Base-by-base conservation (phyloP, 2,329 filamentous ascomycete species). In the Paecilomyces sp. region DNA sequence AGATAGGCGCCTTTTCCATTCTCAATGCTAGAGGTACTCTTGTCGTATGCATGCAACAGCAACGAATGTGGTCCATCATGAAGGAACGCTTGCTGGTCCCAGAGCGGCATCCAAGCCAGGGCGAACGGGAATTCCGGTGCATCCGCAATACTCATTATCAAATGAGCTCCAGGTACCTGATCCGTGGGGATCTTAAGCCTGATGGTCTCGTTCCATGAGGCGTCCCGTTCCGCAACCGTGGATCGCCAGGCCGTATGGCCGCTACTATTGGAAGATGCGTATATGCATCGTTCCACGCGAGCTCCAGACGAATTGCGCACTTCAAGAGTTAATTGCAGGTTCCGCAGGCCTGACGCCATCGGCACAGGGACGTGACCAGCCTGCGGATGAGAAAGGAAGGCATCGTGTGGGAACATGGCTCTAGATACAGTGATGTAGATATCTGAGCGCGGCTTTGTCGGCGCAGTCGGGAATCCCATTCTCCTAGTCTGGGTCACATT, bases 381-480 rank as follows among this genome's bases (percentile, higher is more conserved):
- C 67, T 96, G 91, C 0, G 86, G 85, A 68, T 89, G 87, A 8
- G 85, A 83, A 24, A 88, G 75, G 50, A 84, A 78, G 11, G 84
- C 83, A 64, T 85, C 83, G 60, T 87, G 86, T 18, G 88, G 87
- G 25, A 99, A 79, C n/a, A 87, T 82, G 0, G 91, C 90, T 63
- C 91, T 87, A 60, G 87, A 86, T 55, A 99, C 76, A 0, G 92
- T 97, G 53, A 99, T 76, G 71, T 99, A 99, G 56, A 99, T 97
- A 72, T 99, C 95, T 11, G 92, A 97, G 67, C 95, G 83, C 15
- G 89, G 83, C 71, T 91, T 92, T 0, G 89, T 92, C 0, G 94
- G 93, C 1, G 92, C 92, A 12, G 92, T 92, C 3, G 93, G 91
- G 72, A 99, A 97, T 1, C 92, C 94, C 73, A 97, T 92, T 72